Evolutionary conservation across 331 rosid genomes (phyloP).

Genomic region (Malus hybrid): DNA sequence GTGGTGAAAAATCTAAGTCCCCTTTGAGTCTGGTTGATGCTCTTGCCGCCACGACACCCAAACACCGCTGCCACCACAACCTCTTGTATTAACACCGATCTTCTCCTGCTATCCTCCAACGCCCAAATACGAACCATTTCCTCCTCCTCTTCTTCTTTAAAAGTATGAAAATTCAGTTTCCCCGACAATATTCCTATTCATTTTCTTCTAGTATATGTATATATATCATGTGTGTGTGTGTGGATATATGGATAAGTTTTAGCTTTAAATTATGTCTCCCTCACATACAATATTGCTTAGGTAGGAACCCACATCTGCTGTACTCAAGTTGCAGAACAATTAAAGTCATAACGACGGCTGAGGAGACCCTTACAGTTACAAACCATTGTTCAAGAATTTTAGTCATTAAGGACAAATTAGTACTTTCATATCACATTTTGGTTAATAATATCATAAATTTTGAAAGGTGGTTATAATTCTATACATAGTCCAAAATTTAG

Average conservation of each 20-base stretch:
- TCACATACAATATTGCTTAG: constrained; percentile 8
- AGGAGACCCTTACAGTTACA: constrained; percentile 13
- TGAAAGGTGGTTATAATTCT: too few relatives aligned
- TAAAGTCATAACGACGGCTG: constrained; percentile 54
- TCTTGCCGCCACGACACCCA: too few relatives aligned
- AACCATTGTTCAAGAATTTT: too few relatives aligned
- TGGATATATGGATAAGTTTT: neutral
- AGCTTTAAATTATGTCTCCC: neutral
- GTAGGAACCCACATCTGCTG: constrained; percentile 18
- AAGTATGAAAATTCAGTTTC: neutral
- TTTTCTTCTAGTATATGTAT: too few relatives aligned
- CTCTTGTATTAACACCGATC: constrained; percentile 4
- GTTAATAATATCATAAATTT: too few relatives aligned
- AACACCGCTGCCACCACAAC: neutral
- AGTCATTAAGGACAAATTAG: too few relatives aligned
- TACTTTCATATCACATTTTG: too few relatives aligned
- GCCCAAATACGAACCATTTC: neutral
- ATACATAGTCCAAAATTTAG: too few relatives aligned
- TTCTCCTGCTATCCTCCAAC: constrained; percentile 7
- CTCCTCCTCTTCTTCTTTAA: constrained; percentile 1
- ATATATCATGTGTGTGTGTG: neutral
- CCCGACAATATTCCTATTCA: neutral
- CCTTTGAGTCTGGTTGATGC: neutral
- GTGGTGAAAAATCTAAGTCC: too few relatives aligned
- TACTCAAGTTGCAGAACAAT: constrained; percentile 26